These are phyloP conservation scores for Trypanosomatidae sp. DNA, from an alignment of 208 protist genomes.

Conservation along the genomic window DNA sequence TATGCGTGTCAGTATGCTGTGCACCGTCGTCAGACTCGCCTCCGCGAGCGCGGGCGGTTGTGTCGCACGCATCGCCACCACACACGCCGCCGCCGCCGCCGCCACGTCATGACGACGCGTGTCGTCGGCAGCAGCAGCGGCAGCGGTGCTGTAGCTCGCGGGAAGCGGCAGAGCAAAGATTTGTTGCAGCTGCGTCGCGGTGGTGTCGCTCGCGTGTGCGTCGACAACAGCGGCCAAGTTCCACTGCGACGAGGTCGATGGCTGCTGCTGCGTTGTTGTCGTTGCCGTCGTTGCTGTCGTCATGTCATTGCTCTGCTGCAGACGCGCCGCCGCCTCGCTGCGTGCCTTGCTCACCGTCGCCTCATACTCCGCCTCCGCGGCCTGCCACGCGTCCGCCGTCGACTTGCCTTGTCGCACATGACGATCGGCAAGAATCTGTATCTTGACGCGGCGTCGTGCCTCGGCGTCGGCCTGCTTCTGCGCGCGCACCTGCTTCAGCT, in stretches of 20 bases:
- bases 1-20: conserved; percentile 54
- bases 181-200: neutral
- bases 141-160: neutral
- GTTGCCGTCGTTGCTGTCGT: conserved; percentile 1
- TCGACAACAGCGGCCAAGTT: conserved; percentile 1
- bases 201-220: neutral
- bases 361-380: conserved; percentile 34
- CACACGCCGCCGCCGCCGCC: neutral
- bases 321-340: conserved; percentile 11
- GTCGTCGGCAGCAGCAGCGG: neutral
- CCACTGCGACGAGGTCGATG: neutral
- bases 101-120: too few species aligned
- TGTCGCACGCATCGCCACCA: neutral
- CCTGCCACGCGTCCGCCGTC: conserved; percentile 26
- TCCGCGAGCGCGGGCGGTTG: neutral
- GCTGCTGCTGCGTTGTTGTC: neutral
- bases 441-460: conserved; percentile 33
- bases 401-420: conserved; percentile 35
- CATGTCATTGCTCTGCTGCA: neutral
- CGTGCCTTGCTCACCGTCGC: conserved; percentile 14
- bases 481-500: conserved; percentile 22
- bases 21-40: conserved; percentile 29
- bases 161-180: neutral
- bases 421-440: conserved; percentile 59
- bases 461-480: conserved; percentile 40